Base-by-base conservation (phyloP, 2,329 filamentous ascomycete species). In the Fusarium sp. region DNA sequence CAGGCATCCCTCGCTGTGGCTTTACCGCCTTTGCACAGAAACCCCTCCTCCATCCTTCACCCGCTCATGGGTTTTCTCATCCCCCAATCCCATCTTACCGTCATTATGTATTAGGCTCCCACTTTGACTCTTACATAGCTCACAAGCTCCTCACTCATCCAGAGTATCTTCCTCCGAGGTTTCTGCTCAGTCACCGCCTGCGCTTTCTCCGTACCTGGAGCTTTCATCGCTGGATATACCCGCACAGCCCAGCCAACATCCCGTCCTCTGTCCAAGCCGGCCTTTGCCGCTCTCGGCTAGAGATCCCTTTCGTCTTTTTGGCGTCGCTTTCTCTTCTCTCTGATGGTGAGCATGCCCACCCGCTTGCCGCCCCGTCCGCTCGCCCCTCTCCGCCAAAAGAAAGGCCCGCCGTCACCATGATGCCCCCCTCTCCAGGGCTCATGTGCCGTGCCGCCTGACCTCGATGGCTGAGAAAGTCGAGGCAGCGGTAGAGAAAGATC, bases 291-390 rank as follows among this genome's bases (percentile, higher is more conserved):
- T 36, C 40, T 56, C 43, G 53, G 41, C 53, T 44, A 28, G 53
- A 47, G 53, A 47, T 36, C 60, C 46, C 48, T 55, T 53, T 63
- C 47, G 53, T 52, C 54, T 52, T 28, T 56, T 41, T 48, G 50
- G 62, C 50, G 62, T 53, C 54, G 43, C 40, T 70, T 31, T 16
- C 66, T 48, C 40, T 48, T 47, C 34, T 62, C 53, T 63, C 55
- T 69, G 57, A 73, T 71, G 70, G 71, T 73, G 65, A 73, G 71
- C 52, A 54, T 43, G 51, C 70, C 63, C 60, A 55, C 58, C 52
- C 57, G 36, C 66, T 59, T 60, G 52, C 59, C 60, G 58, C 57
- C 39, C 60, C 37, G 51, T 71, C 48, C 55, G 61, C 60, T 55
- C 39, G 55, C 58, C 44, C n/a, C 39, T 47, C 66, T 44, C 50